Conservation (phyloP, 108 stramenopile genomes). For the Mayamaea pseudoterrestris region DNA sequence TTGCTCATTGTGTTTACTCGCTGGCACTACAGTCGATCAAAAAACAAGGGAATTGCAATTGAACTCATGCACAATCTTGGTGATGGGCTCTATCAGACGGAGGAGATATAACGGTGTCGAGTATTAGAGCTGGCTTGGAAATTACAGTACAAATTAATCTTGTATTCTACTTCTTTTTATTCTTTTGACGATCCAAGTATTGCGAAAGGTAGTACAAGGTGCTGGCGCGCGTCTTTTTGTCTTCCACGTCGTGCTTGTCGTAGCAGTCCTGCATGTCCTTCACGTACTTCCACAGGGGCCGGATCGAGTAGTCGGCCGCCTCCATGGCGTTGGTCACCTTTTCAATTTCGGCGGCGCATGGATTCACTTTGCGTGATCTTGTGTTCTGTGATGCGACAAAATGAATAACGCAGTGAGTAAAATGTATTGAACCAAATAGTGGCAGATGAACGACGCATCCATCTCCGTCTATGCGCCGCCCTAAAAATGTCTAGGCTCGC, state of each 20-base stretch:
- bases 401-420: not conserved
- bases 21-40: slow-evolving; percentile 25
- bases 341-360: slow-evolving; percentile 58
- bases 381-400: slow-evolving; percentile 19
- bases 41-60: slow-evolving; percentile 90
- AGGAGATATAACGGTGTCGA: slow-evolving; percentile 33
- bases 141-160: not conserved
- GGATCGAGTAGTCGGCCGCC: slow-evolving; percentile 45
- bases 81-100: slow-evolving; percentile 78
- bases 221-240: slow-evolving; percentile 32
- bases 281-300: slow-evolving; percentile 69
- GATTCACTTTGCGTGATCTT: slow-evolving; percentile 16
- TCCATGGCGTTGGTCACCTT: slow-evolving; percentile 60
- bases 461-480: no score
- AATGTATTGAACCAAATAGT: not conserved
- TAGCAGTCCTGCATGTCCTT: slow-evolving; percentile 54
- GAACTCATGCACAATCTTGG: slow-evolving; percentile 84
- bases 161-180: slow-evolving; percentile 29
- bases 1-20: not conserved
- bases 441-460: not conserved
- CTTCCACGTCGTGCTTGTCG: slow-evolving; percentile 12
- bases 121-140: not conserved
- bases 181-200: slow-evolving; percentile 41
- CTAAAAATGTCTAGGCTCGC: no score
- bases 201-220: slow-evolving; percentile 44